These are phyloP conservation scores for Stemphylium vesicarium DNA, from an alignment of 2,329 filamentous ascomycete species.

Conservation along the genomic window DNA sequence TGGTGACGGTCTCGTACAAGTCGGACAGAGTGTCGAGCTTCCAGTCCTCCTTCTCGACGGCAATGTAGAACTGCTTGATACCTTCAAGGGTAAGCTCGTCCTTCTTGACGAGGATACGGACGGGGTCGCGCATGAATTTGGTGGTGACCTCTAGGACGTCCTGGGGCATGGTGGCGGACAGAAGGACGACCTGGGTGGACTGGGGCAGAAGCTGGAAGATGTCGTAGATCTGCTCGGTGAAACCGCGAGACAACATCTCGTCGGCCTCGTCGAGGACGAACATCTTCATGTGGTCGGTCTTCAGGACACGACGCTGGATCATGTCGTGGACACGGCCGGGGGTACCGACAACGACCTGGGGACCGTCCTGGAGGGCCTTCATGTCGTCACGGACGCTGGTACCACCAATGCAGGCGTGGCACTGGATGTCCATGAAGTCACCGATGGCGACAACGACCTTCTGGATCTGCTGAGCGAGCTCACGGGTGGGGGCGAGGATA, in stretches of 20 bases:
- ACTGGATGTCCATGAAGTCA: slow-evolving; percentile 99
- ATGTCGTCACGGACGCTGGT: slow-evolving; percentile 98
- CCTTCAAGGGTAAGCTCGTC: slow-evolving; percentile 98
- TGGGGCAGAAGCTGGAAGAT: slow-evolving; percentile 99
- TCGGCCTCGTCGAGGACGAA: slow-evolving; percentile 99
- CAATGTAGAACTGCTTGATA: slow-evolving; percentile 99
- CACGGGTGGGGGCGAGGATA: slow-evolving; percentile 96
- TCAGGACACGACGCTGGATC: slow-evolving; percentile 97
- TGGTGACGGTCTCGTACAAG: slow-evolving; percentile 98
- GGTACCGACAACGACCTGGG: slow-evolving; percentile 96
- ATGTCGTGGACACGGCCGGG: slow-evolving; percentile 99
- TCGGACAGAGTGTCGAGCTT: slow-evolving; percentile 99
- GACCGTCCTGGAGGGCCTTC: slow-evolving; percentile 94
- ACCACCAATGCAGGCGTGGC: slow-evolving; percentile 98
- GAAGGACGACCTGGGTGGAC: slow-evolving; percentile 96
- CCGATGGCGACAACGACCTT: slow-evolving; percentile 98
- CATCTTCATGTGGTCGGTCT: slow-evolving; percentile 99
- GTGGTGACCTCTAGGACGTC: slow-evolving; percentile 99
- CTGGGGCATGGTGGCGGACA: slow-evolving; percentile 98
- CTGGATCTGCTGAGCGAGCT: slow-evolving; percentile 99
- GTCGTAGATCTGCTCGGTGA: slow-evolving; percentile 99
- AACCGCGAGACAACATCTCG: slow-evolving; percentile 99
- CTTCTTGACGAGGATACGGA: slow-evolving; percentile 99
- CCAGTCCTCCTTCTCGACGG: slow-evolving; percentile 99
- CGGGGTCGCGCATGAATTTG: slow-evolving; percentile 99